Conservation (phyloP, 1,139 yeast genomes). For the Hansenula lynferdii region DNA sequence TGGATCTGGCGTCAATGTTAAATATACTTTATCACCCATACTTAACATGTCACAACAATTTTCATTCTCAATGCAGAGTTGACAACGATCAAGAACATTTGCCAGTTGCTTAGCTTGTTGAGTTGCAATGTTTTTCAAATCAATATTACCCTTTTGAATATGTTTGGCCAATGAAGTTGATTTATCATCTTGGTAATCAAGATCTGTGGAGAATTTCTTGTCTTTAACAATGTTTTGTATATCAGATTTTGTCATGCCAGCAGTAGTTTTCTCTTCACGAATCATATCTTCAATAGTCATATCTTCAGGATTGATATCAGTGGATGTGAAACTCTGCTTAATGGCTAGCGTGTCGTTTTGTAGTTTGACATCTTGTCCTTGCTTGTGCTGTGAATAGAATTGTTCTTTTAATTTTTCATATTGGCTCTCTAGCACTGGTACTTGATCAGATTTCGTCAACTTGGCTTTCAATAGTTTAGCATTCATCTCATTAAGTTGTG, state of each 20-base stretch:
- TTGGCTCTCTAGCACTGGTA: constrained; percentile 24
- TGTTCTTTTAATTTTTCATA: constrained; percentile 19
- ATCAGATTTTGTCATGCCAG: constrained; percentile 17
- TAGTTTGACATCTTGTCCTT: constrained; percentile 6
- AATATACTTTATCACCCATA: constrained; percentile 17
- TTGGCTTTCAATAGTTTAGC: constrained; percentile 33
- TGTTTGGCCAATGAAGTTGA: constrained; percentile 31
- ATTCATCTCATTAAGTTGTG: constrained; percentile 27
- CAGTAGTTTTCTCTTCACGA: constrained; percentile 25
- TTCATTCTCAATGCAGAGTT: constrained; percentile 33
- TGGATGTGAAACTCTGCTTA: constrained; percentile 3
- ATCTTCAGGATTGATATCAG: constrained; percentile 11
- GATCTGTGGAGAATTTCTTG: constrained; percentile 30
- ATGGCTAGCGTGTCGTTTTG: neutral
- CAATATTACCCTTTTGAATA: constrained; percentile 21
- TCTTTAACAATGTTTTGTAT: constrained; percentile 33
- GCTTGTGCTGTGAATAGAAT: constrained; percentile 6
- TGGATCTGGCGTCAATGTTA: constrained; percentile 29
- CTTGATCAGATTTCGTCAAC: constrained; percentile 22
- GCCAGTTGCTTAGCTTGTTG: constrained; percentile 24
- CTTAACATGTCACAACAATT: constrained; percentile 15
- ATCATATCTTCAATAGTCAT: constrained; percentile 35
- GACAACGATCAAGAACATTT: constrained; percentile 31
- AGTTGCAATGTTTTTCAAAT: constrained; percentile 26
- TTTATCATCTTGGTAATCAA: constrained; percentile 39